Evolutionary conservation across 208 protist genomes (phyloP).

Genomic region (Crithidia thermophila): DNA sequence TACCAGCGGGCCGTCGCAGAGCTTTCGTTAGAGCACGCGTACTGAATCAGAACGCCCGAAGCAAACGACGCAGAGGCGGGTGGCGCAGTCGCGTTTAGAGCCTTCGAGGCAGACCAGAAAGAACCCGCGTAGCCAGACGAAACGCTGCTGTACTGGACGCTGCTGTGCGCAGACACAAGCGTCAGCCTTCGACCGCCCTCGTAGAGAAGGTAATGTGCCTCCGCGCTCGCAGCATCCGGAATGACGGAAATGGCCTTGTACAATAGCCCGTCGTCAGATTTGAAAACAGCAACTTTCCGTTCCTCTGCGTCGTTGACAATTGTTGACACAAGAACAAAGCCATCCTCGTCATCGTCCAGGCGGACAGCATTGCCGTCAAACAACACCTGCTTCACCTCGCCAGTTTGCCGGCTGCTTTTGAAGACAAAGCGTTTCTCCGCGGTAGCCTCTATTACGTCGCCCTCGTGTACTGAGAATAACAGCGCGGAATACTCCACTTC

Average conservation of each 20-base stretch:
- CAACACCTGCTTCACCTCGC: conserved; percentile 33
- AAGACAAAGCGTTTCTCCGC: conserved; percentile 28
- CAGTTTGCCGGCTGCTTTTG: conserved; percentile 17
- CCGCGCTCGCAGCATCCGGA: neutral
- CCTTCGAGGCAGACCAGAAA: conserved; percentile 42
- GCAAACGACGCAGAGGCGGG: conserved; percentile 35
- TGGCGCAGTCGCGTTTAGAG: conserved; percentile 38
- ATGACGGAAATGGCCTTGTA: conserved; percentile 29
- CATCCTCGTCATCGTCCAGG: conserved; percentile 37
- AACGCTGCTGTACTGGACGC: conserved; percentile 19
- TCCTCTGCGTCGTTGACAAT: conserved; percentile 30
- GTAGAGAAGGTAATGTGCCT: conserved; percentile 21
- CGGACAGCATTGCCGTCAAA: conserved; percentile 54
- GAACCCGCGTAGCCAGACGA: conserved; percentile 44
- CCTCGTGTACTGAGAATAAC: neutral
- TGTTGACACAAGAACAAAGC: conserved; percentile 54
- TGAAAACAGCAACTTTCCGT: conserved; percentile 24
- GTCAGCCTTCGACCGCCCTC: conserved; percentile 22
- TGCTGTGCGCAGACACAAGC: conserved; percentile 23
- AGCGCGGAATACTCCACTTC: conserved; percentile 20
- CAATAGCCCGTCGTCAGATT: conserved; percentile 44
- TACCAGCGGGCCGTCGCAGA: conserved; percentile 22
- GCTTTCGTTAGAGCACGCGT: conserved; percentile 36
- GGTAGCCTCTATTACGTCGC: conserved; percentile 7
- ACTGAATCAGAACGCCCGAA: conserved; percentile 35